phyloP scores from a whole-genome alignment of 1,139 yeast genomes.

The Diutina ranongensis region DNA sequence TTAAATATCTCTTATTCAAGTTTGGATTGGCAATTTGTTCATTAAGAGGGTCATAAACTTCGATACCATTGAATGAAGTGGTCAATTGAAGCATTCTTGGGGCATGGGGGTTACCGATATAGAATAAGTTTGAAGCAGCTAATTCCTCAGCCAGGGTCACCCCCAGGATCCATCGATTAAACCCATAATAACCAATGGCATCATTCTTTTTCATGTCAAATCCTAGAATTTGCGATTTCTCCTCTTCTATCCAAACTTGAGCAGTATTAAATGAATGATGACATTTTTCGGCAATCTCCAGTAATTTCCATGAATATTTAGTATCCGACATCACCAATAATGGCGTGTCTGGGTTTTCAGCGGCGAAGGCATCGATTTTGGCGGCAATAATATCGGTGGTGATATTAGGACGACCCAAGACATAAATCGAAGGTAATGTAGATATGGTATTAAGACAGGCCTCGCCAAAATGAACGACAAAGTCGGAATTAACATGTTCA shows the following conservation, averaged over 20 bases:
- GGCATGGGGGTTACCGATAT: constrained; percentile 62
- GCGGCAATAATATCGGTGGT: too few species aligned
- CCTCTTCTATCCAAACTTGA: constrained; percentile 28
- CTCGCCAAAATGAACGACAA: constrained; percentile 89
- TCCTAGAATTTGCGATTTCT: constrained; percentile 30
- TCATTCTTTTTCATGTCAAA: too few species aligned
- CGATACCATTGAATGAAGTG: constrained; percentile 50
- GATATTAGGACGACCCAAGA: constrained; percentile 57
- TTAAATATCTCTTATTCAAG: constrained; percentile 70
- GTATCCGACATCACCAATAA: constrained; percentile 61
- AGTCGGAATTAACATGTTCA: constrained; percentile 77
- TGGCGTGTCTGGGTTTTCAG: constrained; percentile 22
- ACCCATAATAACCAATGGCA: background rate
- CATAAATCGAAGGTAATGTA: constrained; percentile 61
- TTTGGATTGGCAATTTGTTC: constrained; percentile 59
- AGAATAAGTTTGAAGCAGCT: constrained; percentile 43
- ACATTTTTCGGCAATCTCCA: constrained; percentile 17
- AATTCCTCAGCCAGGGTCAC: constrained; percentile 14
- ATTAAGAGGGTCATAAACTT: constrained; percentile 32
- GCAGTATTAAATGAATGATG: constrained; percentile 35
- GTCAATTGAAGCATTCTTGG: constrained; percentile 69
- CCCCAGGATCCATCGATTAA: background rate
- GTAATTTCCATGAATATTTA: constrained; percentile 37
- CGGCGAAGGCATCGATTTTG: constrained; percentile 21
- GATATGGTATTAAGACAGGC: constrained; percentile 80